A percentile compares a stretch with the other conserved stretches of the same genome.
Conservation (phyloP, 106 monocot species). For the Cymbidium sinense region DNA sequence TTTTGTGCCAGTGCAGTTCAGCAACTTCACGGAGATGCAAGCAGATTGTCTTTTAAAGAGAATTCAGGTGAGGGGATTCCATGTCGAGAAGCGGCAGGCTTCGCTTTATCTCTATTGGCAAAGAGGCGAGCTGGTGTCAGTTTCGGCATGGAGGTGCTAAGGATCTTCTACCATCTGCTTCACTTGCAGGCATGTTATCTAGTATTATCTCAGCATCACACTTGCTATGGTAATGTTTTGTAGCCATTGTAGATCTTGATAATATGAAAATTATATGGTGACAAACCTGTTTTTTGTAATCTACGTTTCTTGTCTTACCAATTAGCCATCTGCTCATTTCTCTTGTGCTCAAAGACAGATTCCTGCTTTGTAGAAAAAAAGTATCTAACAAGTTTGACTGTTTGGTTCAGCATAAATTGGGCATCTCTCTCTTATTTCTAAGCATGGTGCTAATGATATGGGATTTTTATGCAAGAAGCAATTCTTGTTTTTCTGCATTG, state of each 20-base stretch:
- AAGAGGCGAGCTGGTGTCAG: constrained; percentile 60
- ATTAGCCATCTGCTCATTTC: not conserved
- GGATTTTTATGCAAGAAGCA: too few species aligned
- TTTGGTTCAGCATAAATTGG: constrained; percentile 2
- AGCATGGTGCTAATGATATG: too few species aligned
- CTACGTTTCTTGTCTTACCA: not conserved
- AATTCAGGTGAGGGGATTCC: constrained; percentile 79
- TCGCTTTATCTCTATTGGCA: constrained; percentile 79
- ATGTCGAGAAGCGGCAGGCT: constrained; percentile 65
- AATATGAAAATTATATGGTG: not conserved
- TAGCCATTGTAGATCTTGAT: not conserved
- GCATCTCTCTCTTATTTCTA: not conserved
- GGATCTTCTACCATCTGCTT: too few species aligned
- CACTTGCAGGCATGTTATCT: not conserved
- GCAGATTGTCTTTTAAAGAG: constrained; percentile 89
- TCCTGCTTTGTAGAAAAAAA: not conserved
- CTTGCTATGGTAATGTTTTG: not conserved
- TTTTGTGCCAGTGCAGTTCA: constrained; percentile 58
- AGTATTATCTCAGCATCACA: not conserved
- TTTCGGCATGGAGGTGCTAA: constrained; percentile 91
- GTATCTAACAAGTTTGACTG: not conserved
- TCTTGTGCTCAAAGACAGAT: not conserved
- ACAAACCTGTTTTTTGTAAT: not conserved
- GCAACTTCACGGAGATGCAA: constrained; percentile 86
- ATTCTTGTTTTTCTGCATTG: not conserved